Base-by-base conservation (phyloP, 805 yeast genomes). In the Zygosaccharomyces siamensis region DNA sequence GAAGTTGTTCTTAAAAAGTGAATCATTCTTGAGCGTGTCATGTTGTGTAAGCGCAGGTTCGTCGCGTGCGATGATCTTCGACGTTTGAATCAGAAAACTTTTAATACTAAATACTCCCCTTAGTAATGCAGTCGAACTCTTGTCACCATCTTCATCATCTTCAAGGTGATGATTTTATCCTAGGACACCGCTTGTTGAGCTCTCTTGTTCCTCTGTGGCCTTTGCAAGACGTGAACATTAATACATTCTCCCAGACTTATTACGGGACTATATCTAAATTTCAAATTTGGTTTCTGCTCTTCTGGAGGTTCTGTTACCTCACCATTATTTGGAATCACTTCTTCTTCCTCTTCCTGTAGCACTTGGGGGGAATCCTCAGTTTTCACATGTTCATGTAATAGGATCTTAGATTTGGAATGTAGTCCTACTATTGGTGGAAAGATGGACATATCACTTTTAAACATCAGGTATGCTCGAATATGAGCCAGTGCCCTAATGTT, bases 141-240 rank as follows among this genome's bases (percentile, higher is more conserved):
- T 30, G 6, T 31, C 4, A 12, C 33, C 33, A 31, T 7, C 6
- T 7, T 8, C 7, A 14, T 14, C 11, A 4, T 33, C 3, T 33
- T 16, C 20, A 14, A 18, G 11, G 21, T 33, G 37, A 7, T 16
- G 10, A 14, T 2, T 33, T 16, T 33, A 33, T 20, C 8, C 20
- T 16, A 33, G 37, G 37, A 14, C 1, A 11, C 3, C 8, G 37
- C 23, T 30, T 18, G 18, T 10, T 33, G 37, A 33, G 41, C 16
- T 12, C 41, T 38, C 41, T 47, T 51, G 35, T 54, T 53, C 39
- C 69, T 58, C 52, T 57, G 62, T 23, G 70, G 70, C 24, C 70
- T 52, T 35, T 57, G 58, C 8, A 65, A 49, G 7, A 66, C 60
- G 44, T 65, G 66, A 3, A 64, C 51, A 35, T 60, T 63, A 5